A percentile compares a stretch with the other conserved stretches of the same genome.
Conservation (phyloP, 2,329 filamentous ascomycete genomes). For the Dactylellina parvicollis region DNA sequence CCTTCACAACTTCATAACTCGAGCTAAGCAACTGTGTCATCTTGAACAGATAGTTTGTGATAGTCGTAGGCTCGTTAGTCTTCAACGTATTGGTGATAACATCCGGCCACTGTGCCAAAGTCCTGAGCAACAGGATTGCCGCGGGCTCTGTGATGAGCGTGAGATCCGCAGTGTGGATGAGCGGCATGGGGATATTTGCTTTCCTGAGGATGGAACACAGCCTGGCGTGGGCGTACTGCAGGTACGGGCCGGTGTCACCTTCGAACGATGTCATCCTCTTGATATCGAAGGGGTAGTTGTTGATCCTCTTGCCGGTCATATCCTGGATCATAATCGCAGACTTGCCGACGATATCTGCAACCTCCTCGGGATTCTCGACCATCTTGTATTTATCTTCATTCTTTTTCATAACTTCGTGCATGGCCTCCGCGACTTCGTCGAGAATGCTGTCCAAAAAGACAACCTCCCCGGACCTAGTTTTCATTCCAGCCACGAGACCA, state of each 20-base stretch:
- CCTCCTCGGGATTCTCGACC: slow-evolving; percentile 81
- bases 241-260: slow-evolving; percentile 83
- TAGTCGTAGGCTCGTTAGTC: slow-evolving; percentile 78
- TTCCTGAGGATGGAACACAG: slow-evolving; percentile 71
- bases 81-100: slow-evolving; percentile 84
- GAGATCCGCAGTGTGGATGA: slow-evolving; percentile 73
- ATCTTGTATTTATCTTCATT: slow-evolving; percentile 91
- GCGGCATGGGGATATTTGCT: slow-evolving; percentile 67
- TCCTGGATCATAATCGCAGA: slow-evolving; percentile 98
- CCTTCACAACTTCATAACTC: slow-evolving; percentile 82
- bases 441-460: slow-evolving; percentile 79
- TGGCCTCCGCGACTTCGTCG: slow-evolving; percentile 84
- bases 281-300: slow-evolving; percentile 78
- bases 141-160: slow-evolving; percentile 76
- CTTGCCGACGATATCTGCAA: slow-evolving; percentile 89
- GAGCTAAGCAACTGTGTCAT: slow-evolving; percentile 83
- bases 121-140: slow-evolving; percentile 76
- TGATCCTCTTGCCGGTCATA: slow-evolving; percentile 86
- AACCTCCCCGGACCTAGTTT: slow-evolving; percentile 76
- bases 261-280: slow-evolving; percentile 84
- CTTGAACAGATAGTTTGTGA: slow-evolving; percentile 81
- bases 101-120: slow-evolving; percentile 85
- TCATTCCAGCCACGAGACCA: slow-evolving; percentile 76
- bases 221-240: slow-evolving; percentile 83
- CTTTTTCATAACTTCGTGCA: slow-evolving; percentile 96